Evolutionary conservation across 176 grass and related monocot genomes (phyloP).

Genomic region (Triticum turgidum): DNA sequence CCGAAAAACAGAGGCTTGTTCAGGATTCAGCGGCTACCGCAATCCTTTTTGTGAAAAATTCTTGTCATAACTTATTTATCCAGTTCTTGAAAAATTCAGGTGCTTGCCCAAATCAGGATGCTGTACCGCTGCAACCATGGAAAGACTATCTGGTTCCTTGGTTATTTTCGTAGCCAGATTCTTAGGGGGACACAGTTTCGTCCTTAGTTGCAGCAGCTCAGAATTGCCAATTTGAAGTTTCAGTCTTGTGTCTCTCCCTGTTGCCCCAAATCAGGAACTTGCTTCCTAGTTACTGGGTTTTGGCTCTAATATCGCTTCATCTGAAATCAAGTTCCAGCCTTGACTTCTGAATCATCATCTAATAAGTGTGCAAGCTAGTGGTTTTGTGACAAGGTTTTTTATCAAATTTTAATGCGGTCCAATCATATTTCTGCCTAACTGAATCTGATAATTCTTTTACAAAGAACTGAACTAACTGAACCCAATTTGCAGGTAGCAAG

Average conservation of each 20-base stretch:
- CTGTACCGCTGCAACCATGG: not conserved
- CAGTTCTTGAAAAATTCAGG: not conserved
- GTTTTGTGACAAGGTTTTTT: not conserved
- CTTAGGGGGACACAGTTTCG: not conserved
- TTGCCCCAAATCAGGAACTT: constrained; percentile 2
- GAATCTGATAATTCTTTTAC: not conserved
- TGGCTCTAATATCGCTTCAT: not conserved
- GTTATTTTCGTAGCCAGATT: constrained; percentile 11
- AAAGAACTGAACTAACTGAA: constrained; percentile 8
- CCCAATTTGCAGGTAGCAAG: constrained; percentile 64
- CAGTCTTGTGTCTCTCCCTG: not conserved
- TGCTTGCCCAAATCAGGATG: not conserved
- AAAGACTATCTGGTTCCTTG: not conserved
- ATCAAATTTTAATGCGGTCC: no score
- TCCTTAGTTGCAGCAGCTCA: not conserved
- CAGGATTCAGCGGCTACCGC: not conserved
- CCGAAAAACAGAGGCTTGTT: not conserved
- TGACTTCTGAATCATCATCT: not conserved
- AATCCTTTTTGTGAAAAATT: not conserved
- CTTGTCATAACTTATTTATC: not conserved
- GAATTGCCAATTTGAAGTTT: not conserved
- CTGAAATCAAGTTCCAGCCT: constrained; percentile 10
- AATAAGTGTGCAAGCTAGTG: not conserved
- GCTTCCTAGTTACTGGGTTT: not conserved
- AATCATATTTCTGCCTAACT: not conserved